Evolutionary conservation across 2,329 filamentous ascomycete genomes (phyloP).

Genomic region (Talaromyces sp.): DNA sequence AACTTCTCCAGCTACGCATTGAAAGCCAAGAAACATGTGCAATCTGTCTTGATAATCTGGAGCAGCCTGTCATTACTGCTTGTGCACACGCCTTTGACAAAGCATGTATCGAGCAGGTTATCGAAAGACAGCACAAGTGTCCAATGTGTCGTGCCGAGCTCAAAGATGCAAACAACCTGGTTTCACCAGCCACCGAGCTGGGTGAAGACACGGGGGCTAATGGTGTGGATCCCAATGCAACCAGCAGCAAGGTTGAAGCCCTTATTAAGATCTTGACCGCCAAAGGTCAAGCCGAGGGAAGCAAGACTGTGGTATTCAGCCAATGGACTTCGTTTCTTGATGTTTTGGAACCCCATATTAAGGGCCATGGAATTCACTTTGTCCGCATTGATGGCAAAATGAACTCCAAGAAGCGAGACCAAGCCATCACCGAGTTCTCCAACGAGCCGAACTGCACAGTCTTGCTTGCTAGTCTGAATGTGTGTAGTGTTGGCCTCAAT

Average conservation of each 20-base stretch:
- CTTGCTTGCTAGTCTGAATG: conserved; percentile 73
- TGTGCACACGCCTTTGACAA: conserved; percentile 78
- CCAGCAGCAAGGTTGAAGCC: conserved; percentile 77
- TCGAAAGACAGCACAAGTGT: conserved; percentile 71
- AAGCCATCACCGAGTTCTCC: conserved; percentile 62
- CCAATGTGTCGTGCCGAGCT: conserved; percentile 75
- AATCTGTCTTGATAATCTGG: conserved; percentile 69
- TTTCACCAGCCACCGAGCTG: conserved; percentile 57
- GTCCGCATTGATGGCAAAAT: conserved; percentile 77
- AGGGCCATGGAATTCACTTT: conserved; percentile 55
- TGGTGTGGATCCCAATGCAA: conserved; percentile 56
- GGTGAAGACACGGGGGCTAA: conserved; percentile 44
- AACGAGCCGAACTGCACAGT: conserved; percentile 62
- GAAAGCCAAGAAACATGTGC: conserved; percentile 78
- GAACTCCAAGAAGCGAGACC: conserved; percentile 62
- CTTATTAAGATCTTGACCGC: conserved; percentile 69
- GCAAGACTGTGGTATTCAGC: conserved; percentile 77
- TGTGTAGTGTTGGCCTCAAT: conserved; percentile 81
- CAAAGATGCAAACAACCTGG: conserved; percentile 54
- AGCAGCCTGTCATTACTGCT: conserved; percentile 71
- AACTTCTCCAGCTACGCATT: conserved; percentile 68
- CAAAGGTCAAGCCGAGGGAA: conserved; percentile 55
- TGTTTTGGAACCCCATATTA: conserved; percentile 64
- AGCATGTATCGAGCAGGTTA: conserved; percentile 66
- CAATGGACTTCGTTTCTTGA: conserved; percentile 77